Percentiles rank a stretch among this genome's conserved stretches.
Conservation (phyloP, 768 basidiomycete genomes). For the Russula abietina region DNA sequence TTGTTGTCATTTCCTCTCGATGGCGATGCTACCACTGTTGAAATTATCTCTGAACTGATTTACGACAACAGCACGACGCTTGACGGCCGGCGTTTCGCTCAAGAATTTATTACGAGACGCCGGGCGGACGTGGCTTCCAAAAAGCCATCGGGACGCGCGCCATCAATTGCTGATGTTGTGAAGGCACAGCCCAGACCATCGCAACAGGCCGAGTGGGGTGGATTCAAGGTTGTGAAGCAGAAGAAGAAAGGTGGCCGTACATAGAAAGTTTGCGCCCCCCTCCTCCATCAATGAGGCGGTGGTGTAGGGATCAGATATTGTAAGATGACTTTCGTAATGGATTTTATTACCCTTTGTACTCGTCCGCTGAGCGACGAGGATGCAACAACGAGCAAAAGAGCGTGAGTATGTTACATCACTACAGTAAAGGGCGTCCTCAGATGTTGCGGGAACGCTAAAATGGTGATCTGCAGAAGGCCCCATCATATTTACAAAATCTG, state of each 20-base stretch:
- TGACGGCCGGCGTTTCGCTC: constrained; percentile 90
- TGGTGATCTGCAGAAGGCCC: no score
- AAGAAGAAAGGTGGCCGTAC: constrained; percentile 79
- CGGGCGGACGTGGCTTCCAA: constrained; percentile 68
- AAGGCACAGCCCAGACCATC: constrained; percentile 77
- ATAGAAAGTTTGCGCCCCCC: constrained; percentile 28
- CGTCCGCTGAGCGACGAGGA: background rate
- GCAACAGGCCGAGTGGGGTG: constrained; percentile 71
- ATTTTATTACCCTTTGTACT: background rate
- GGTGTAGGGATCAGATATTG: background rate
- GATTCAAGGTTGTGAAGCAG: constrained; percentile 91
- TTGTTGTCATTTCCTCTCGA: constrained; percentile 91
- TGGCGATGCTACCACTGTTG: constrained; percentile 70
- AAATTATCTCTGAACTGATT: constrained; percentile 93
- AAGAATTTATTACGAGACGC: constrained; percentile 82
- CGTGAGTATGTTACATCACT: background rate
- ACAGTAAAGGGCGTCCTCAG: no score
- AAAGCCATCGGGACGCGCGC: constrained; percentile 46
- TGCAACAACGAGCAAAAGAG: background rate
- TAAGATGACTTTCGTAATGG: constrained; percentile 9
- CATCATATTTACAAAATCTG: no score
- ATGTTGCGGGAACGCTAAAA: no score
- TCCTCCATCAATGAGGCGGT: background rate
- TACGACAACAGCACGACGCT: constrained; percentile 93
- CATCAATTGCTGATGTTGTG: constrained; percentile 85